These are phyloP conservation scores for Tulasnella sp. DNA, from an alignment of 768 basidiomycete species.

Conservation along the genomic window DNA sequence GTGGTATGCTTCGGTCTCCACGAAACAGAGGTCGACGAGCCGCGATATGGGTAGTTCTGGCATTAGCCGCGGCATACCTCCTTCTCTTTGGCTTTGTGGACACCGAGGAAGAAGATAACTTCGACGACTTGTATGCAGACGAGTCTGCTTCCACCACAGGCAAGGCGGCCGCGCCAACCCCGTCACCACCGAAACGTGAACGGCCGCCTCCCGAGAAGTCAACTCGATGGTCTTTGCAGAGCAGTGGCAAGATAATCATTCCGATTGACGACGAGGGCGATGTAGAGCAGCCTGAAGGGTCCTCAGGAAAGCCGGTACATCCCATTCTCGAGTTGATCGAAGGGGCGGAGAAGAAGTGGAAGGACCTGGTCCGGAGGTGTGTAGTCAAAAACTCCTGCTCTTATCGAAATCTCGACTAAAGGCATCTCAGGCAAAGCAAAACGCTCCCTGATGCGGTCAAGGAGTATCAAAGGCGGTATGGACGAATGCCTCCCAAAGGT, in stretches of 20 bases:
- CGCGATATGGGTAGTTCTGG: background rate
- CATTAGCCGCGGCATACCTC: background rate
- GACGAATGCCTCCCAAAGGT: conserved; percentile 30
- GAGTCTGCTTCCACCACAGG: background rate
- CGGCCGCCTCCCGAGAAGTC: background rate
- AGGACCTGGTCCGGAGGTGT: conserved; percentile 40
- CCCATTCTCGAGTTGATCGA: conserved; percentile 79
- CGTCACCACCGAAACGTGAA: background rate
- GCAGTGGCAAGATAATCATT: background rate
- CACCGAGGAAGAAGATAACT: background rate
- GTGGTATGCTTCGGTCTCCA: background rate
- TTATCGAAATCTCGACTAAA: background rate
- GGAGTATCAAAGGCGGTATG: conserved; percentile 30
- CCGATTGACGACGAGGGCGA: background rate
- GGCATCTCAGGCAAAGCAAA: conserved; percentile 39
- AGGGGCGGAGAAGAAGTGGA: conserved; percentile 64
- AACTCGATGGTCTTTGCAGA: background rate
- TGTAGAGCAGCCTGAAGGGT: background rate
- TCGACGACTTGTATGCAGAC: background rate
- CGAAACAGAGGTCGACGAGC: background rate
- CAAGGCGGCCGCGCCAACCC: background rate
- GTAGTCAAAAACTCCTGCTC: background rate
- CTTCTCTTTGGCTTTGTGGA: background rate
- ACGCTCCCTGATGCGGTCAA: conserved; percentile 29
- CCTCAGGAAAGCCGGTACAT: conserved; percentile 32